Evolutionary conservation across 257 asterid species (phyloP).

Genomic region (Parsonsia alboflavescens): DNA sequence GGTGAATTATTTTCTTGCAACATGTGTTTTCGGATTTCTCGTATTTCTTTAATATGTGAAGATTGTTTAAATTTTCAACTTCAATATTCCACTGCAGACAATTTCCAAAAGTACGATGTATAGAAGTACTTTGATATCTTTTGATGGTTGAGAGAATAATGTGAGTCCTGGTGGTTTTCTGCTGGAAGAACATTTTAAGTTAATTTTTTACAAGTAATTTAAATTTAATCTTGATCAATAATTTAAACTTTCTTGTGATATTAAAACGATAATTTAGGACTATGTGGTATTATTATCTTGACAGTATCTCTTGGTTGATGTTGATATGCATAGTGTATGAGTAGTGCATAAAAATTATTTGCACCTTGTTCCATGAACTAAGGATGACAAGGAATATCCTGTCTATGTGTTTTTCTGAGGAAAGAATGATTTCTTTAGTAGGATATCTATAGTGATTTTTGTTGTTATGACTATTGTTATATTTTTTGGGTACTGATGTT

Average conservation of each 20-base stretch:
- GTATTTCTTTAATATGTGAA: neutral
- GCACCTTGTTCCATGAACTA: neutral
- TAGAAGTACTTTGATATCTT: neutral
- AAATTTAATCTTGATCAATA: neutral
- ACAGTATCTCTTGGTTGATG: neutral
- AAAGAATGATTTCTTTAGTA: neutral
- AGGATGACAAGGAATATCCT: too few relatives aligned
- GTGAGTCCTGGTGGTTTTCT: neutral
- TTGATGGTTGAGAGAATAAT: neutral
- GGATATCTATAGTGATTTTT: neutral
- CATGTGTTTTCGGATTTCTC: neutral
- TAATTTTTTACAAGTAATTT: neutral
- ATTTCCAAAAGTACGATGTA: neutral
- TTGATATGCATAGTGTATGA: neutral
- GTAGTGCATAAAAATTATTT: neutral
- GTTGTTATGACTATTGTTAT: neutral
- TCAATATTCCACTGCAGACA: neutral
- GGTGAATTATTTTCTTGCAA: neutral
- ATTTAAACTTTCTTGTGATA: neutral
- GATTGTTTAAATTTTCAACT: neutral
- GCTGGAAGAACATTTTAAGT: neutral
- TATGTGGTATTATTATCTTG: neutral
- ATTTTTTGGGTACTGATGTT: neutral
- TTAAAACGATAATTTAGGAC: neutral
- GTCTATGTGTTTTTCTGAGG: neutral